Base-by-base conservation (phyloP, 768 basidiomycete species). In the Cystobasidium ongulense region DNA sequence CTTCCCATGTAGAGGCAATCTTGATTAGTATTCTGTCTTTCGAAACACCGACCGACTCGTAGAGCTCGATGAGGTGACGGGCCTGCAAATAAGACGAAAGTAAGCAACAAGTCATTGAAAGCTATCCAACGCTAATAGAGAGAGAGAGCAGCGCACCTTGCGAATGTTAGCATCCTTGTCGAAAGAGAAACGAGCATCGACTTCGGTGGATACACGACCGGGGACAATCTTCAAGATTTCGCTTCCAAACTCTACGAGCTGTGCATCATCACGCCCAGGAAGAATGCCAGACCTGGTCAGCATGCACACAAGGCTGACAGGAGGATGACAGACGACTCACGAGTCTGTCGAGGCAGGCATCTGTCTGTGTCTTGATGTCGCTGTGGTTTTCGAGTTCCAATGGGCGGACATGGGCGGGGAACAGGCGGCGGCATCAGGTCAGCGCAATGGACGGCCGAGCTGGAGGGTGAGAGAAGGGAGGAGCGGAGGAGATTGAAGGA, bases 1-100 rank as follows among this genome's bases (percentile, higher is more conserved):
- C 96, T 84, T 98, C 96, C 91, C 92, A 99, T 61, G 94, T 94
- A 46, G 96, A 95, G 35, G 95, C 96, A 80, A 99, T 97, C 86
- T 99, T 99, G 88, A 99, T 97, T 78, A 99, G 85, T 76, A 99
- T 85, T 76, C 96, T 91, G 52, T 98, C 93, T 84, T 90, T 91
- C 81, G 87, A 84, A 84, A 99, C 88, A 76, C 96, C 96, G 76
- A 93, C 81, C n/a, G 90, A 90, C 39, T 93, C 86, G 85, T 99
- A 99, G 75, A 98, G 88, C 41, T 88, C 88, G 78, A 99, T 98
- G 80, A 98, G 87, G 76, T 84, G 81, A 76, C 81, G 79, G 76
- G 84, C 84, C 82, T 85, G 81, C 66, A 15, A 1, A 27, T 27
- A 11, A 23, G 0, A 38, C 3, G 4, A 21, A 11, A 27, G 57